phyloP scores from a whole-genome alignment of 306 rosid species.

The Dryas alaskensis region DNA sequence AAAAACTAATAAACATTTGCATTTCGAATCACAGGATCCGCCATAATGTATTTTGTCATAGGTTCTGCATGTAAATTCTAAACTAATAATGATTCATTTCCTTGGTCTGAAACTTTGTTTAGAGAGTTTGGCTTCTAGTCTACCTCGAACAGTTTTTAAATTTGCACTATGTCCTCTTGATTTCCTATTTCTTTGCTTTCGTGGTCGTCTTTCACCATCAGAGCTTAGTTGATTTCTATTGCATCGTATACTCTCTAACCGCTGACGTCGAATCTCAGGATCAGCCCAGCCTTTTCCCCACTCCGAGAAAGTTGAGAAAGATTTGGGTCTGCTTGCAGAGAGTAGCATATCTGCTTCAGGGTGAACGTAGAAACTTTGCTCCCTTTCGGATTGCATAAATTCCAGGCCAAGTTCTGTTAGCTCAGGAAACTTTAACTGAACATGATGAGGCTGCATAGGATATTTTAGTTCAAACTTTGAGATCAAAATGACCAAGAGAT shows the following conservation, averaged over 20 bases:
- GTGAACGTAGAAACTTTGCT: constrained; percentile 49
- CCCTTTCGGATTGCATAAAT: constrained; percentile 40
- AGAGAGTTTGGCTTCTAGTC: constrained; percentile 59
- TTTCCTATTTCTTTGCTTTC: constrained; percentile 28
- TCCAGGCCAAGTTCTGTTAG: constrained; percentile 67
- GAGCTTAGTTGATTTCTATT: constrained; percentile 25
- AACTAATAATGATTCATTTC: not conserved
- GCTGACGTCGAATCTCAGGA: constrained; percentile 86
- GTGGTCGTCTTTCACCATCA: constrained; percentile 9
- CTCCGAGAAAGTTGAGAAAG: constrained; percentile 71
- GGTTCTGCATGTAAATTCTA: not conserved
- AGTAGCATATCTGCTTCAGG: constrained; percentile 94
- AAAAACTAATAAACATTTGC: not conserved
- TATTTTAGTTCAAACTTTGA: constrained; percentile 15
- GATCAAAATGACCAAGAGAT: not conserved
- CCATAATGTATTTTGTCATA: not conserved
- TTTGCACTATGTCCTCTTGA: constrained; percentile 3
- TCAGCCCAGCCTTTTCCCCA: constrained; percentile 97
- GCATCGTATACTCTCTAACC: constrained; percentile 48
- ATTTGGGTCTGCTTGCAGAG: constrained; percentile 39
- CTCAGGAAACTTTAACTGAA: constrained; percentile 70
- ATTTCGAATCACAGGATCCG: not conserved
- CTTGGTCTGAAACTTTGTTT: constrained; percentile 30
- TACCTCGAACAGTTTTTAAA: constrained; percentile 55
- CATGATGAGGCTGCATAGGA: constrained; percentile 51